Conservation (phyloP, 805 yeast genomes). For the Yarrowia hollandica region DNA sequence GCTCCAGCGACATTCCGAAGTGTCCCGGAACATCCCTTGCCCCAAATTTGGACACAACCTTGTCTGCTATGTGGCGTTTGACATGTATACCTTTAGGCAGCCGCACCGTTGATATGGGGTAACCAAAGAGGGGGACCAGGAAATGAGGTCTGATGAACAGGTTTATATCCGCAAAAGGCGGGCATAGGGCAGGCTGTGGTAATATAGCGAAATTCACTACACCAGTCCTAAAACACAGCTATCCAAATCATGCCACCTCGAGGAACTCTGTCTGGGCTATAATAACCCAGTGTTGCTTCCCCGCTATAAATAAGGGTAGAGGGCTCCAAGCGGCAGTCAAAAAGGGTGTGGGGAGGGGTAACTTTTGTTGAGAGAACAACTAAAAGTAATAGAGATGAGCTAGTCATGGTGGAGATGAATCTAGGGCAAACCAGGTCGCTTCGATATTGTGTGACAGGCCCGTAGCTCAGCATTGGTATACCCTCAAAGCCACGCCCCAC, state of each 20-base stretch:
- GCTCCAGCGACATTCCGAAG: too few relatives aligned
- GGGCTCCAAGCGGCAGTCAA: background rate
- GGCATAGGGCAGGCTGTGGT: too few relatives aligned
- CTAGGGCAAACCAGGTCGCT: background rate
- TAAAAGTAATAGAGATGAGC: conserved; percentile 1
- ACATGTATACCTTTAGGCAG: background rate
- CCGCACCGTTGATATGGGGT: conserved; percentile 9
- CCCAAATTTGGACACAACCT: conserved; percentile 3
- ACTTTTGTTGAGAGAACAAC: background rate
- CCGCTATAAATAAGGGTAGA: background rate
- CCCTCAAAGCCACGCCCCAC: background rate
- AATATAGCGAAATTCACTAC: too few relatives aligned
- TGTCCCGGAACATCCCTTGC: background rate
- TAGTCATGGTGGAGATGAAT: background rate
- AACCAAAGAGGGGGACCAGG: background rate
- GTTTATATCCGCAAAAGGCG: too few relatives aligned
- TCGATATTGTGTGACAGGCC: background rate
- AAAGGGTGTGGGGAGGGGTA: conserved; percentile 12
- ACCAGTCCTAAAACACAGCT: too few relatives aligned
- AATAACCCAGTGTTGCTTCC: background rate
- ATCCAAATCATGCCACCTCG: too few relatives aligned
- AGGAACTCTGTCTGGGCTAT: too few relatives aligned
- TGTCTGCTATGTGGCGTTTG: background rate
- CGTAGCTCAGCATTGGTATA: too few relatives aligned
- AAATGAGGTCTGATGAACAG: too few relatives aligned